Evolutionary conservation across 805 yeast genomes (phyloP), one percentile per base, ranked within the genome.

Genomic region (Ogataea nonfermentans): DNA sequence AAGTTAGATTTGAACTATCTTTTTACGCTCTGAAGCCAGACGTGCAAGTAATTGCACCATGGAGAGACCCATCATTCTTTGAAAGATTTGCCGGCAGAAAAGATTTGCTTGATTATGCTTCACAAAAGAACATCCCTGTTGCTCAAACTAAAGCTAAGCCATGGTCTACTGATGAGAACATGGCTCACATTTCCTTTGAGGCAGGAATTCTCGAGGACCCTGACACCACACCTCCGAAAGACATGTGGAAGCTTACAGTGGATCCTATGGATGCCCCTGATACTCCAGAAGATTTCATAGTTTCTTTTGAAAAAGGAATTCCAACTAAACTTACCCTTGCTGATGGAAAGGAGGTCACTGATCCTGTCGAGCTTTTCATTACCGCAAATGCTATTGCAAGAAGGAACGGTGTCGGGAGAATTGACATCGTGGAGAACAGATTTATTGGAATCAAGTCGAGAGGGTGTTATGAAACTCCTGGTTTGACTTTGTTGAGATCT

Each of bases 121-220:
- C 85, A 41, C 78, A 77, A 55, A 93, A 93, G 77, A 79, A 76
- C 56, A 93, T 93, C 54, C 95, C 95, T 49, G 99, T 93, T 43
- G 74, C 95, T 35, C 99, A 93, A 74, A 93, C 99, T 53, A 89
- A 89, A 69, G 88, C 98, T 51, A 93, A 93, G 75, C 99, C 99
- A 56, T 93, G 99, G 99, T 90, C 98, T 25, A 93, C 99, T 43
- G 99, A 93, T 66, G 99, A 93, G 74, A 93, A 93, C 78, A 73
- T 91, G 80, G 99, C 98, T 32, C 99, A 93, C 70, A 93, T 93
- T 66, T 91, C 98, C 27, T 93, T 86, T 66, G 99, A 93, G 76
- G 99, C 99, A 50, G 99, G 99, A 70, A 93, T 93, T 55, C 79
- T 93, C 61, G 99, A 93, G 73, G 96, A 93, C 71, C 99, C 99